Base-by-base conservation (phyloP, 768 basidiomycete genomes). In the Pleurotus salmoneostramineus region DNA sequence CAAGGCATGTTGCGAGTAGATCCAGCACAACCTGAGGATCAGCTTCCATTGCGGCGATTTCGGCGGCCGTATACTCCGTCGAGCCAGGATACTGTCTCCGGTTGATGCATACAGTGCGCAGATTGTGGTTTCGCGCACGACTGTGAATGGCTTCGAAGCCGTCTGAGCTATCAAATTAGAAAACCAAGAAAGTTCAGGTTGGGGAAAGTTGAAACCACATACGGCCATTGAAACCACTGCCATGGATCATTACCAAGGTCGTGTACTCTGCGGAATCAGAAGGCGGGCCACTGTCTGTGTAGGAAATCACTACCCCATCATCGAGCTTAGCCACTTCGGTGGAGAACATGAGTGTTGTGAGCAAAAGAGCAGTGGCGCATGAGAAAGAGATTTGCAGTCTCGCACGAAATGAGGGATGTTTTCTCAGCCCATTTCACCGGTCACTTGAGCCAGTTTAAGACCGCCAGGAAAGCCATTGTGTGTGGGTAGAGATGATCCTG, bases 51-150 rank as follows among this genome's bases (percentile, higher is more conserved):
- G 64, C 63, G 2, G 59, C 61, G 3, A 69, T 44, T 31, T 69
- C 68, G 6, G 37, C 56, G 34, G 61, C 55, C 17, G 58, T 63
- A 56, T 64, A 68, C 42, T 58, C 54, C 3, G 68, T 64, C 2
- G 65, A 62, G 4, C 64, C 65, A 15, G 58, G 44, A 49, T 69
- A 69, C 35, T 64, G 64, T 47, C 68, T 51, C 2, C 68, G 62
- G 54, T 68, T 67, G 11, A 62, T 49, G 47, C 62, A 10, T 4
- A 69, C 58, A 8, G 64, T 43, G 4, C 68, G 62, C 10, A 69
- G 46, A 42, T 67, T 65, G 12, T 60, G 37, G 3, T 50, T 15
- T 27, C 59, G 60, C 0, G 63, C 61, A 17, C 49, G 35, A 6
- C 35, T 21, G 45, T 59, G 61, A 1, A 66, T 33, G 33, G 57